Conservation (phyloP, 768 basidiomycete species). For the Xanthoconium purpureum region DNA sequence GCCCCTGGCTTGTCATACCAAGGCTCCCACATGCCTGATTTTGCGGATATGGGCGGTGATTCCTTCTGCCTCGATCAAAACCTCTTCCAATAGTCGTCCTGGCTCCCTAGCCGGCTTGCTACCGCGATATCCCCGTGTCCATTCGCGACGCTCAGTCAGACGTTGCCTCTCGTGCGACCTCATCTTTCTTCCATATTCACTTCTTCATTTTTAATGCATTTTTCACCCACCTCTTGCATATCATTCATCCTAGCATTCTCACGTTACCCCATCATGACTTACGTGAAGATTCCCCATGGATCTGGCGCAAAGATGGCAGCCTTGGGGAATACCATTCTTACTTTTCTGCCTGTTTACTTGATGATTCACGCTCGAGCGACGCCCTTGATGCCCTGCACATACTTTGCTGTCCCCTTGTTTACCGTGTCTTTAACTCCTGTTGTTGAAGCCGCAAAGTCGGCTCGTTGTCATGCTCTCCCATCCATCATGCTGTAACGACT, state of each 20-base stretch:
- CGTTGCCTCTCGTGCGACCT: slow-evolving; percentile 29
- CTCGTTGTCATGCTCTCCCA: slow-evolving; percentile 15
- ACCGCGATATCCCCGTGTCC: slow-evolving; percentile 15
- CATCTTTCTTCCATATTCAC: slow-evolving; percentile 26
- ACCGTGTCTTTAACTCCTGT: slow-evolving; percentile 6
- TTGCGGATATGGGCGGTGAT: slow-evolving; percentile 37
- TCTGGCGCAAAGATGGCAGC: slow-evolving; percentile 14
- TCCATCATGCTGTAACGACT: slow-evolving; percentile 58
- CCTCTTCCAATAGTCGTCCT: slow-evolving; percentile 45
- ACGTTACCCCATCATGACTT: slow-evolving; percentile 17
- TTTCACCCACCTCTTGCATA: slow-evolving; percentile 35
- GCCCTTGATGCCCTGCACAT: slow-evolving; percentile 26
- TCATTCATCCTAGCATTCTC: slow-evolving; percentile 26
- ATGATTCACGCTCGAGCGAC: slow-evolving; percentile 26
- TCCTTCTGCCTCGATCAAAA: slow-evolving; percentile 44
- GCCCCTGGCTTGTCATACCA: slow-evolving; percentile 35
- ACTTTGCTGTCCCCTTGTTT: slow-evolving; percentile 9
- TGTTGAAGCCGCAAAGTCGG: slow-evolving; percentile 21
- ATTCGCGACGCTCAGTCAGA: slow-evolving; percentile 24
- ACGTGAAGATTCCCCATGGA: slow-evolving; percentile 21
- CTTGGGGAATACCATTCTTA: slow-evolving; percentile 9
- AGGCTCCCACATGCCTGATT: slow-evolving; percentile 37
- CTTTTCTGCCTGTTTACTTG: slow-evolving; percentile 17
- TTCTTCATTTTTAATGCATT: slow-evolving; percentile 31
- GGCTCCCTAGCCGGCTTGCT: slow-evolving; percentile 17